Conservation (phyloP, 306 rosid genomes). For the Prunus mira region DNA sequence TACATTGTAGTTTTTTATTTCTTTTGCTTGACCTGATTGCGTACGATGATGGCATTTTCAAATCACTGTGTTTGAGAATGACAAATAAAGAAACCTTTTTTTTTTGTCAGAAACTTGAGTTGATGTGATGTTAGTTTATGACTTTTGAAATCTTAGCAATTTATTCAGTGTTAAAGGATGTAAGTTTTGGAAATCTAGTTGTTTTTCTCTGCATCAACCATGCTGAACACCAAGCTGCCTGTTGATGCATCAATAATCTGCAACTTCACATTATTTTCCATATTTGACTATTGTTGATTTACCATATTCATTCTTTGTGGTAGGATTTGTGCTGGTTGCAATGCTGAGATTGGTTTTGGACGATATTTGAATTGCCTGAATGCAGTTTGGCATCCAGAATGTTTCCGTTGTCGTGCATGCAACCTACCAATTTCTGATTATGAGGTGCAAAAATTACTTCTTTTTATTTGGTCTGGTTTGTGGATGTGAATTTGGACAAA, state of each 20-base stretch:
- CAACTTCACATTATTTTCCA: not conserved
- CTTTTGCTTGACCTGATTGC: not conserved
- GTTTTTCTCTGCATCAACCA: not conserved
- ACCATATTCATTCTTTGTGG: slow-evolving; percentile 4
- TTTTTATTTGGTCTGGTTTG: slow-evolving; percentile 12
- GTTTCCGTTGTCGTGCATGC: slow-evolving; percentile 94
- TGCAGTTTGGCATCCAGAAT: slow-evolving; percentile 98
- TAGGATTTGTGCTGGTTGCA: slow-evolving; percentile 86
- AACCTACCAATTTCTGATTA: slow-evolving; percentile 81
- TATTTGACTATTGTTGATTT: not conserved
- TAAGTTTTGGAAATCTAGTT: not conserved
- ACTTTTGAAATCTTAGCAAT: not conserved
- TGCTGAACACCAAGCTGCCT: not conserved
- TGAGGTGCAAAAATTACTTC: slow-evolving; percentile 52
- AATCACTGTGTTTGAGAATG: not conserved
- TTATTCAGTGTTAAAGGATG: not conserved
- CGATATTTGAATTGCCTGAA: slow-evolving; percentile 86
- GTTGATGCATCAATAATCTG: not conserved
- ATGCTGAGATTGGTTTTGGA: slow-evolving; percentile 75
- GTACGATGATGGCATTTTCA: not conserved
- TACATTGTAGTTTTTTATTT: not conserved
- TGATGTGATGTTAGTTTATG: not conserved
- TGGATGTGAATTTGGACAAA: not conserved
- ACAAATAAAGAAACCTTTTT: not conserved
- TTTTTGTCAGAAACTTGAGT: not conserved